phyloP scores from a whole-genome alignment of 257 asterid species.

The Craterostigma plantagineum region DNA sequence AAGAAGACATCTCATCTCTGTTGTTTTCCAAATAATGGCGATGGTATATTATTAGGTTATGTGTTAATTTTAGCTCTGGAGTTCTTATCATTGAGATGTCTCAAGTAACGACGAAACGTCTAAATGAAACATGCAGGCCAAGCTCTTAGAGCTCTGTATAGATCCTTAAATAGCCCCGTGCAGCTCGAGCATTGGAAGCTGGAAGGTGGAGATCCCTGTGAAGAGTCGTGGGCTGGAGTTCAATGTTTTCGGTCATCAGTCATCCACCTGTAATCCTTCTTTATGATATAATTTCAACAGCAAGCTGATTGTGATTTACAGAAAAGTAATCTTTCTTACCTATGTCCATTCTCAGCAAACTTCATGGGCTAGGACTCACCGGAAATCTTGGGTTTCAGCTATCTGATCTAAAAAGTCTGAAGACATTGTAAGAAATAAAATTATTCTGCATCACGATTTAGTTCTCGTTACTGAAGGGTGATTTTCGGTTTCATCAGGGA shows the following conservation, averaged over 20 bases:
- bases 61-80: slow-evolving; percentile 1
- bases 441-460: not conserved
- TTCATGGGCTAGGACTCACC: slow-evolving; percentile 43
- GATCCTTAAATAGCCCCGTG: slow-evolving; percentile 40
- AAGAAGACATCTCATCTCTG: too few species aligned
- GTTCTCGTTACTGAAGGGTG: not conserved
- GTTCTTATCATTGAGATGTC: not conserved
- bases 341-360: slow-evolving; percentile 32
- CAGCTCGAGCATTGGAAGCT: slow-evolving; percentile 46
- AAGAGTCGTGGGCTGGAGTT: slow-evolving; percentile 70
- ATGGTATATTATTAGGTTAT: too few species aligned
- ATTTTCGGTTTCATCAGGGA: slow-evolving; percentile 29
- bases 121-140: slow-evolving; percentile 28
- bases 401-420: slow-evolving; percentile 36
- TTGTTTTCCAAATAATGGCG: too few species aligned
- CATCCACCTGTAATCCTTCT: slow-evolving; percentile 32
- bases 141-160: slow-evolving; percentile 57
- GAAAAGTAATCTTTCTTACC: not conserved
- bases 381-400: slow-evolving; percentile 52
- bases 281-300: not conserved
- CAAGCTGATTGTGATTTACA: not conserved
- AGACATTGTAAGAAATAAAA: slow-evolving; percentile 42
- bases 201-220: slow-evolving; percentile 80
- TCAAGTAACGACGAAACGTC: too few species aligned
- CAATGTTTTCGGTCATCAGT: slow-evolving; percentile 48